Evolutionary conservation across 2,329 filamentous ascomycete genomes (phyloP).

Genomic region (Hypomyces perniciosus): DNA sequence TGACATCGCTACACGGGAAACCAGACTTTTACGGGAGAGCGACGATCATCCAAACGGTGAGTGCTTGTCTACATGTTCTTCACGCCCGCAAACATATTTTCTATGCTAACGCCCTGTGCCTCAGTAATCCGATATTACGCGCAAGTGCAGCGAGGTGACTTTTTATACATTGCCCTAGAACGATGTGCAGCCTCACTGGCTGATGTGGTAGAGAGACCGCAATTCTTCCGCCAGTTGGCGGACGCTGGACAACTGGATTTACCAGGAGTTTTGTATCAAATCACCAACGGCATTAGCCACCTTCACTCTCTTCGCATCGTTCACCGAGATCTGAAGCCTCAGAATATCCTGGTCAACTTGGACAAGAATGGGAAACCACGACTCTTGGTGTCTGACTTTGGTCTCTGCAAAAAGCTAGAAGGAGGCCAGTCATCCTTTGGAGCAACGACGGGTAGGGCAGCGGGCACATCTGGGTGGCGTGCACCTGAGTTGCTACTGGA

Average conservation of each 20-base stretch:
- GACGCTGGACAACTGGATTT: constrained; percentile 68
- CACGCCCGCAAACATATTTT: neutral
- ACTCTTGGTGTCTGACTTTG: constrained; percentile 96
- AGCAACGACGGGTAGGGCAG: constrained; percentile 87
- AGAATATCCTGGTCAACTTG: constrained; percentile 87
- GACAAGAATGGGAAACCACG: constrained; percentile 65
- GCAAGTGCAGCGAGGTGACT: constrained; percentile 80
- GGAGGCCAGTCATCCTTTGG: constrained; percentile 91
- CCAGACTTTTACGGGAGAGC: constrained; percentile 81
- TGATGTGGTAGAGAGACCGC: constrained; percentile 77
- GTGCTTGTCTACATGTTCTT: constrained; percentile 9
- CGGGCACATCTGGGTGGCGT: constrained; percentile 92
- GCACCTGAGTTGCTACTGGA: constrained; percentile 87
- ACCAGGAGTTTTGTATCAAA: constrained; percentile 76
- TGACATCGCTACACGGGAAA: constrained; percentile 91
- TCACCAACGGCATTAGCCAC: constrained; percentile 82
- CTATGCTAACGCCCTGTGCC: neutral
- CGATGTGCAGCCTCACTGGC: constrained; percentile 89
- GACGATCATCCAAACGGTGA: constrained; percentile 85
- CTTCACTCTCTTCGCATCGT: constrained; percentile 90
- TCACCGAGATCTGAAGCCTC: constrained; percentile 93
- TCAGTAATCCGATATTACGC: constrained; percentile 91
- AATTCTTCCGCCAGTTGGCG: constrained; percentile 62
- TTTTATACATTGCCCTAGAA: constrained; percentile 94
- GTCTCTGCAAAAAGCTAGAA: constrained; percentile 93